Base-by-base conservation (phyloP, 495 filamentous ascomycete species). In the Tuber magnatum region DNA sequence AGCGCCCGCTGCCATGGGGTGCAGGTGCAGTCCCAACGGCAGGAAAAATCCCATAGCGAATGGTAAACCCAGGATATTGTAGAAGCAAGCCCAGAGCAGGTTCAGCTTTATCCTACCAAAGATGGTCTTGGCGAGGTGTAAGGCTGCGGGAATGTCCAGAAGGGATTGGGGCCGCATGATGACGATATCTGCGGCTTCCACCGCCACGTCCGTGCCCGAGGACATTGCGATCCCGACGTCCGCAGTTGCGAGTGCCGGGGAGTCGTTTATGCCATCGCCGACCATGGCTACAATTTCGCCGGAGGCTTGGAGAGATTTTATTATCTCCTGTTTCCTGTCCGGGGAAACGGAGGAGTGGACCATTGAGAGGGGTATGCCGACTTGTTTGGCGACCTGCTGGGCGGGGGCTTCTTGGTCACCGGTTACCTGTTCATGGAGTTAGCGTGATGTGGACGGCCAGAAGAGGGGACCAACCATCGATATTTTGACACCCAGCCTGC, bases 211-310 rank as follows among this genome's bases (percentile, higher is more conserved):
- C 0, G 95, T 98, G 73, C 95, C 95, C 0, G 90, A 92, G 28
- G 92, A 88, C 82, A 99, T 91, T 28, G 94, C 93, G 80, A 99
- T 97, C 75, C 95, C 95, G 68, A 98, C 90, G 75, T 94, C 89
- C 42, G 95, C 94, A 2, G 93, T 97, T 24, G 94, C 95, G 3
- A 99, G 88, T 2, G 95, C 95, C 1, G 95, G 95, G 0, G 94
- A 97, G 86, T 99, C 95, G 83, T 99, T 99, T 87, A 99, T 97
- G 51, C 95, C 95, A 82, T 99, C 95, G 72, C 95, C 95, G 38
- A 98, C 95, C 95, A 99, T 98, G 78, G 93, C 95, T 38, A 99
- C 92, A 71, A 90, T 86, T 68, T 91, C 87, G 75, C 93, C 93
- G 3, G 83, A 77, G 0, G 85, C 86, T 84, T 97, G 92, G 48